Percentiles rank a stretch among this genome's conserved stretches.
Evolutionary conservation across 805 yeast genomes (phyloP).

Genomic region (Ogataea saltuana): DNA sequence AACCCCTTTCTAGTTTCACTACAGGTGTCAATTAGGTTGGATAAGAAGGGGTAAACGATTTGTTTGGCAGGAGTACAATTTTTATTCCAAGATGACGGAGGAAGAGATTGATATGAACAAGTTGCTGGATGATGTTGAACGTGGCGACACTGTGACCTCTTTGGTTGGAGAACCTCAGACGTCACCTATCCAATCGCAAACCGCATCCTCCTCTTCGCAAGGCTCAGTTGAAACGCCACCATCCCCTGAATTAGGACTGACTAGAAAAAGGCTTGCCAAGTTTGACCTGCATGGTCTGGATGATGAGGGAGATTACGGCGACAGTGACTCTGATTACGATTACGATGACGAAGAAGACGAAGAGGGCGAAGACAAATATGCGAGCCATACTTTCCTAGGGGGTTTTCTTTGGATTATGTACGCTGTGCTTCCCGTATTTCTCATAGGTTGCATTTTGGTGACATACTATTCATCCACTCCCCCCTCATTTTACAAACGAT

Average conservation of each 20-base stretch:
- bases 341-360: constrained; percentile 15
- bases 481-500: constrained; percentile 1
- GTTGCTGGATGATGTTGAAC: constrained; percentile 20
- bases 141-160: neutral
- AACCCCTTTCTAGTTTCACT: neutral
- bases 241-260: constrained; percentile 13
- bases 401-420: constrained; percentile 25
- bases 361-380: constrained; percentile 15
- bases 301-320: constrained; percentile 6
- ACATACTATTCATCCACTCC: constrained; percentile 13
- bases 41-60: neutral
- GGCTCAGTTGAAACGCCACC: constrained; percentile 13
- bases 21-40: neutral
- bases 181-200: neutral
- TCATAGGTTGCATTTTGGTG: constrained; percentile 16
- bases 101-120: constrained; percentile 16
- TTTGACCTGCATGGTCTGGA: constrained; percentile 12
- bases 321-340: constrained; percentile 12
- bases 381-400: constrained; percentile 14
- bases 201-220: constrained; percentile 5
- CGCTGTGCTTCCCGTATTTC: constrained; percentile 23
- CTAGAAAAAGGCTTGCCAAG: constrained; percentile 17
- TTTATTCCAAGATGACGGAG: constrained; percentile 13
- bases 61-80: constrained; percentile 1
- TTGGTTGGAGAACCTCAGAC: neutral